These are phyloP conservation scores for Kluyveromyces marxianus DNA, from an alignment of 1,139 yeast species.

Conservation along the genomic window DNA sequence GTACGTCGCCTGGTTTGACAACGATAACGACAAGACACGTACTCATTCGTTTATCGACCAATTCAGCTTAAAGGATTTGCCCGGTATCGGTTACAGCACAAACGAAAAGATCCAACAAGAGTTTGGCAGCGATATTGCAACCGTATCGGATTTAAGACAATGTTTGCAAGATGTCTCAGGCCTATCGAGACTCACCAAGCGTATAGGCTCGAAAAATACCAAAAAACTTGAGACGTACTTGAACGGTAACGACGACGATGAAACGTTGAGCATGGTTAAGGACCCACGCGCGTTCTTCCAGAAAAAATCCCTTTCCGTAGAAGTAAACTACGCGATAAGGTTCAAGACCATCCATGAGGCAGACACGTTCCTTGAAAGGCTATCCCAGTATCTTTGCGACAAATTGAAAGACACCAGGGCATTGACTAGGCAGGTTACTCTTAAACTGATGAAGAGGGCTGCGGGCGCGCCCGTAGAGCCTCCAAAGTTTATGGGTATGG, in stretches of 20 bases:
- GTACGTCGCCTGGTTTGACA: conserved; percentile 30
- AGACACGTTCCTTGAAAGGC: conserved; percentile 50
- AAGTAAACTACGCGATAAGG: conserved; percentile 86
- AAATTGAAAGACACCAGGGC: conserved; percentile 44
- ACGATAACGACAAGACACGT: background rate
- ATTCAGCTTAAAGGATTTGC: conserved; percentile 53
- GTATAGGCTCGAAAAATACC: conserved; percentile 69
- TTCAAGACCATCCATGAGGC: conserved; percentile 54
- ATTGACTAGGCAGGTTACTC: conserved; percentile 50
- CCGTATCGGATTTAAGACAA: too few relatives aligned
- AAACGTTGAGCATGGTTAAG: conserved; percentile 24
- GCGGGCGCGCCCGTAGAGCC: conserved; percentile 64
- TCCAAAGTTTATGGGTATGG: conserved; percentile 78
- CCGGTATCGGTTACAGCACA: conserved; percentile 73
- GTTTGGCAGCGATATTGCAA: conserved; percentile 1
- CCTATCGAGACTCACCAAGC: conserved; percentile 16
- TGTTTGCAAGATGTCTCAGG: background rate
- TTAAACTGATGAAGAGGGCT: conserved; percentile 61
- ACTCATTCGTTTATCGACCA: conserved; percentile 33
- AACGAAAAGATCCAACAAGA: conserved; percentile 34
- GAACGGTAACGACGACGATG: conserved; percentile 56
- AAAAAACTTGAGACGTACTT: conserved; percentile 36
- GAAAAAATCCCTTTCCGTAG: conserved; percentile 79
- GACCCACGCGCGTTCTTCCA: conserved; percentile 38
- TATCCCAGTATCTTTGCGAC: conserved; percentile 52